Conservation (phyloP, 495 filamentous ascomycete species). For the Margaritispora aquatica region DNA sequence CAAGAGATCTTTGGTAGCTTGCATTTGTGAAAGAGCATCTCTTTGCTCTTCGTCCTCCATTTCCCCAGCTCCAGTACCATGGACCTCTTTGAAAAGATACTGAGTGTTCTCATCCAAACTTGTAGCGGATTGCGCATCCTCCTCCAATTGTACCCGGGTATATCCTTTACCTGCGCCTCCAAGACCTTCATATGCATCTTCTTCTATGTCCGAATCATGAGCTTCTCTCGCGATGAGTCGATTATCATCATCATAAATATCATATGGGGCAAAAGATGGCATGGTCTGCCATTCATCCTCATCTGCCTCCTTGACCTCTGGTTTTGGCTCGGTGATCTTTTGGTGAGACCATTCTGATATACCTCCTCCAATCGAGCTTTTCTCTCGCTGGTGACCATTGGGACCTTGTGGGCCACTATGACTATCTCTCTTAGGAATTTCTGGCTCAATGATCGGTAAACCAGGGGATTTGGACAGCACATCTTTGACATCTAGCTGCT, state of each 20-base stretch:
- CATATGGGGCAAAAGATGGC: constrained; percentile 86
- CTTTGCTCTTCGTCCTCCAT: constrained; percentile 75
- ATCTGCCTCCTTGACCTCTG: constrained; percentile 44
- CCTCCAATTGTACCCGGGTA: constrained; percentile 85
- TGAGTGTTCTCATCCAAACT: constrained; percentile 97
- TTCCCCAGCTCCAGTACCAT: constrained; percentile 43
- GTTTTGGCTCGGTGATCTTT: constrained; percentile 52
- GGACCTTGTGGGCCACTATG: not conserved
- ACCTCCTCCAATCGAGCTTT: constrained; percentile 20
- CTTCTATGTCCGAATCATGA: constrained; percentile 62
- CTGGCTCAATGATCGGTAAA: not conserved
- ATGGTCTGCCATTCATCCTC: constrained; percentile 82
- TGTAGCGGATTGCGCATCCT: constrained; percentile 87
- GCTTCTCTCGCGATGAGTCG: constrained; percentile 76
- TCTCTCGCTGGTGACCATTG: constrained; percentile 10
- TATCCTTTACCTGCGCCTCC: constrained; percentile 93
- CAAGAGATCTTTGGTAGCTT: constrained; percentile 91
- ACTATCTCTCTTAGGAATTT: not conserved
- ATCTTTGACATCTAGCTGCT: not conserved
- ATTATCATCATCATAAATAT: constrained; percentile 93
- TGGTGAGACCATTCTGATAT: constrained; percentile 92
- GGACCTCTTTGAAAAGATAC: constrained; percentile 78
- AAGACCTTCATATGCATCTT: constrained; percentile 63
- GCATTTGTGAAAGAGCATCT: constrained; percentile 82
- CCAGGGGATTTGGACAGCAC: not conserved